phyloP scores from a whole-genome alignment of 1,284 basidiomycete species.

The Singerocomus inundabilis region DNA sequence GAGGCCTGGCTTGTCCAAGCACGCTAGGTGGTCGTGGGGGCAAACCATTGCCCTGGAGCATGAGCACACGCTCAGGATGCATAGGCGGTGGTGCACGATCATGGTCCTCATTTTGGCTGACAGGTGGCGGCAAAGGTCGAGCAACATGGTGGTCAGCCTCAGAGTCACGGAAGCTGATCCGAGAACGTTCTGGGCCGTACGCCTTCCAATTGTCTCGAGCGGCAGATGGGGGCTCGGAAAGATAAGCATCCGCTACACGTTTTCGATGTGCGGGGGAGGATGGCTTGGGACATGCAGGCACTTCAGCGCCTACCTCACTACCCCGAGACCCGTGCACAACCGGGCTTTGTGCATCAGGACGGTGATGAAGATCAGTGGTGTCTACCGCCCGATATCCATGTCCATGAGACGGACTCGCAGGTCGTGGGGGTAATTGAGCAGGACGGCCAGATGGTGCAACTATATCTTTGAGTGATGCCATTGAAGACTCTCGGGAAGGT shows the following conservation, averaged over 20 bases:
- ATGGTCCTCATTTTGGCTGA: conserved; percentile 6
- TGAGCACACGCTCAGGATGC: conserved; percentile 33
- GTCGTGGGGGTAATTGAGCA: conserved; percentile 24
- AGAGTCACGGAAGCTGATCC: conserved; percentile 12
- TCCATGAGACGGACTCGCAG: conserved; percentile 20
- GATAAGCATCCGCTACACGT: conserved; percentile 7
- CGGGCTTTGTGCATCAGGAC: conserved; percentile 1
- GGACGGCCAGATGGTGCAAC: conserved; percentile 8
- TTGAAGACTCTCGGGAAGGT: conserved; percentile 32
- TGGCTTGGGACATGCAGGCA: conserved; percentile 1
- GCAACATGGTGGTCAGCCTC: conserved; percentile 2
- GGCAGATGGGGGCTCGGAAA: conserved; percentile 4
- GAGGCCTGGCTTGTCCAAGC: conserved; percentile 13
- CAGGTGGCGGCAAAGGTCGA: conserved; percentile 4
- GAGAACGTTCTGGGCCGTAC: conserved; percentile 10
- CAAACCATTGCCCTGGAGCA: conserved; percentile 30
- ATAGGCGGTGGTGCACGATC: conserved; percentile 20
- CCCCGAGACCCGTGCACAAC: neutral
- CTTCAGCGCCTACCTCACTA: conserved; percentile 11
- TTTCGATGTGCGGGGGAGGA: conserved; percentile 11
- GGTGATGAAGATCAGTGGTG: neutral
- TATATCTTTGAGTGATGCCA: conserved; percentile 19
- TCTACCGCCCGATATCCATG: conserved; percentile 11
- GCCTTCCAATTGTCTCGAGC: conserved; percentile 7
- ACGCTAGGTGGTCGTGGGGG: conserved; percentile 29